Base-by-base conservation (phyloP, 1,139 yeast species). In the Yamadazyma aaseri region DNA sequence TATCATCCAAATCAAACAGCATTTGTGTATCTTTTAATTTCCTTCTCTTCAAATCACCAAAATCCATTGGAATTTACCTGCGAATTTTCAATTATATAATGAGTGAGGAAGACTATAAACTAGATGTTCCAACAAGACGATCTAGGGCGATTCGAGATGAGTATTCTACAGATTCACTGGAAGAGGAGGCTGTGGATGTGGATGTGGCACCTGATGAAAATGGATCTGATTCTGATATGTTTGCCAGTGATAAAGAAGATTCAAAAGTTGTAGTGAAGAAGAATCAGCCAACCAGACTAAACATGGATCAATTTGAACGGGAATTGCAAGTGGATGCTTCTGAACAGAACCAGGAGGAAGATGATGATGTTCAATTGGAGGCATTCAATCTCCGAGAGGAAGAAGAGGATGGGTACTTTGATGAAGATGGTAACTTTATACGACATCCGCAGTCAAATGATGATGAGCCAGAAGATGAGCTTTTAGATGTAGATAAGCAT, bases 191-290 rank as follows among this genome's bases (percentile, higher is more conserved):
- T 18, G 39, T 15, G 17, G 44, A 41, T 8, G 45, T 38, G 6
- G 41, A 39, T n/a, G 49, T 40, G 15, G 38, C 31, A 8, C 23
- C 30, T 10, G 8, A 27, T 10, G 28, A 24, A 15, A 18, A 22
- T 2, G 37, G 34, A 11, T 27, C 27, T 1, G 63, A 55, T 21
- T 65, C 63, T 29, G 72, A 66, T 37, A 66, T 67, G 70, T 66
- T 66, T 54, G 71, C 66, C 38, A 51, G 60, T 37, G 56, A 55
- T 20, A 45, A 49, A 14, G 60, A 58, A 26, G 33, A 41, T 15
- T 94, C 86, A 42, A 85, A 76, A 34, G 85, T 63, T 1, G 69
- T n/a, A n/a, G n/a, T n/a, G n/a, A n/a, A n/a, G n/a, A n/a, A n/a
- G n/a, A n/a, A n/a, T n/a, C n/a, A n/a, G n/a, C 86, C 23, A 81